Evolutionary conservation across 2,329 filamentous ascomycete species (phyloP).

Genomic region (Nigrospora oryzae): DNA sequence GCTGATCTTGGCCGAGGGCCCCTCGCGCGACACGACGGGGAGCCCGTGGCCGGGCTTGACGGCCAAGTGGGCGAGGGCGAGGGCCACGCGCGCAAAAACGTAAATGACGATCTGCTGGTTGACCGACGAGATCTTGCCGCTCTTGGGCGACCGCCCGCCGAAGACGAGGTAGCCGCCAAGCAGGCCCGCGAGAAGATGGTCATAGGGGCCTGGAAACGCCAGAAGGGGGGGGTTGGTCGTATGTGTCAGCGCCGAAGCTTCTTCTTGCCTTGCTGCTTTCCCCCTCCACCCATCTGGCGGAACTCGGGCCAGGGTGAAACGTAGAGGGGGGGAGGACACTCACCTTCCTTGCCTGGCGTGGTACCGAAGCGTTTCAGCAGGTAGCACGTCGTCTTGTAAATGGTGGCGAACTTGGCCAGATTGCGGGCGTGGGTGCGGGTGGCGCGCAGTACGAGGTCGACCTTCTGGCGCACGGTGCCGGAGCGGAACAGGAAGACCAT

Average conservation of each 20-base stretch:
- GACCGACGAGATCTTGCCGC: conserved; percentile 65
- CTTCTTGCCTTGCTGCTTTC: not conserved
- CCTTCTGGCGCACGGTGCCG: conserved; percentile 77
- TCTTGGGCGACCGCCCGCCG: conserved; percentile 55
- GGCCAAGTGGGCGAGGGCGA: conserved; percentile 76
- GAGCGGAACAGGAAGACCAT: conserved; percentile 97
- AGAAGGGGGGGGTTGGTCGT: not conserved
- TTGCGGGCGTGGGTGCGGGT: conserved; percentile 88
- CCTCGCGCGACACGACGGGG: conserved; percentile 39
- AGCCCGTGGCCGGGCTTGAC: conserved; percentile 56
- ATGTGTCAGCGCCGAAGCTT: conserved; percentile 1
- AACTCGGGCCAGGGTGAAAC: not conserved
- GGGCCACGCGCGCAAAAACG: conserved; percentile 83
- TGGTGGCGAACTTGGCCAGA: conserved; percentile 79
- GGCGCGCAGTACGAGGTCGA: conserved; percentile 69
- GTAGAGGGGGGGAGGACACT: conserved; percentile 6
- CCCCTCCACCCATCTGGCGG: conserved; percentile 16
- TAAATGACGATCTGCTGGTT: conserved; percentile 98
- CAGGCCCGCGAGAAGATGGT: conserved; percentile 79
- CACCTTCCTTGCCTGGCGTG: conserved; percentile 51
- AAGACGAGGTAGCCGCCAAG: conserved; percentile 92
- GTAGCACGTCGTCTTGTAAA: conserved; percentile 83
- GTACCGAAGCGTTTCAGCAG: conserved; percentile 56
- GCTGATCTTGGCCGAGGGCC: conserved; percentile 39
- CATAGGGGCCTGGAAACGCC: conserved; percentile 67